These are phyloP conservation scores for Glaciozyma antarctica DNA, from an alignment of 768 basidiomycete genomes.

Conservation along the genomic window DNA sequence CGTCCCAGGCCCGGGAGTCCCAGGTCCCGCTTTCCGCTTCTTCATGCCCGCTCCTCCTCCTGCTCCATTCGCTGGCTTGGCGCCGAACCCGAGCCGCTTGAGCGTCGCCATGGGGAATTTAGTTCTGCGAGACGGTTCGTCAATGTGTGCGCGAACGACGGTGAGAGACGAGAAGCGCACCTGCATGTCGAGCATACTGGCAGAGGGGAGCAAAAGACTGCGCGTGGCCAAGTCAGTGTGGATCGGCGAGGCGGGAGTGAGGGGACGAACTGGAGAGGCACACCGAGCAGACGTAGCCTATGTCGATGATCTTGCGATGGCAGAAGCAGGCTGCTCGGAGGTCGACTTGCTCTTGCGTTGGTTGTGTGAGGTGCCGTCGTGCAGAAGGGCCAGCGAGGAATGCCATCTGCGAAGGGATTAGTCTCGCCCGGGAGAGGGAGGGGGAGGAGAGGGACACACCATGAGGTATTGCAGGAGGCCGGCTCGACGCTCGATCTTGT, in stretches of 20 bases:
- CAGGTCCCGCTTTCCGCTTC: slow-evolving; percentile 16
- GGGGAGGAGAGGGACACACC: slow-evolving; percentile 44
- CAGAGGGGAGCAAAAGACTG: slow-evolving; percentile 88
- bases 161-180: slow-evolving; percentile 45
- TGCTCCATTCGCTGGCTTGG: slow-evolving; percentile 1
- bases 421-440: not conserved
- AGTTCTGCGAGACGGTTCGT: slow-evolving; percentile 48
- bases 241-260: not conserved
- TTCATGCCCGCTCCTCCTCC: slow-evolving; percentile 8
- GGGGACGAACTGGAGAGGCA: slow-evolving; percentile 60
- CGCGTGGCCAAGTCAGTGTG: not conserved
- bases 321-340: slow-evolving; percentile 98
- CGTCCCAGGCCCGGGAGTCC: not conserved
- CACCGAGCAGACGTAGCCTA: slow-evolving; percentile 97
- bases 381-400: slow-evolving; percentile 63
- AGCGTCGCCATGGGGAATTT: slow-evolving; percentile 92
- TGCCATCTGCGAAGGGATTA: slow-evolving; percentile 57
- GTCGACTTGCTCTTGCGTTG: slow-evolving; percentile 89
- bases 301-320: slow-evolving; percentile 90
- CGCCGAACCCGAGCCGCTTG: slow-evolving; percentile 46
- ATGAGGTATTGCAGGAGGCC: slow-evolving; percentile 87
- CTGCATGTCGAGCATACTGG: slow-evolving; percentile 91
- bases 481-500: slow-evolving; percentile 66
- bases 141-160: not conserved
- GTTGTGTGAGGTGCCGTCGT: slow-evolving; percentile 66